Conservation (phyloP, 306 rosid genomes). For the Citrullus colocynthis region DNA sequence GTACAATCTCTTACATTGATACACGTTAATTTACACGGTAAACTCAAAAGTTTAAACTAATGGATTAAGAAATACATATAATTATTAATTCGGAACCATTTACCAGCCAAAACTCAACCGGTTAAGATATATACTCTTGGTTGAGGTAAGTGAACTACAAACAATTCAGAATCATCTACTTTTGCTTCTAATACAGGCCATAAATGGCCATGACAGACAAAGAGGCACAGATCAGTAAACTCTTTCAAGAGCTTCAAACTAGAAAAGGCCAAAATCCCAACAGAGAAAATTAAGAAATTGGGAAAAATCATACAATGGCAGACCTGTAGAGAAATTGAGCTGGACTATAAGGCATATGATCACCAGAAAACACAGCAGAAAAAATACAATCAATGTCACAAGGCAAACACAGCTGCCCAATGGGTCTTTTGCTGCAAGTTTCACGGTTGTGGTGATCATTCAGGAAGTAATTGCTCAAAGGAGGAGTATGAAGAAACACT, state of each 20-base stretch:
- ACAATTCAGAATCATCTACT: neutral
- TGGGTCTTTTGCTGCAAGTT: conserved; percentile 36
- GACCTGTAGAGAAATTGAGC: conserved; percentile 43
- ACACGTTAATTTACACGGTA: neutral
- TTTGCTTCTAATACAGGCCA: neutral
- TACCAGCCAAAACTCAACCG: neutral
- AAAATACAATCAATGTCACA: conserved; percentile 27
- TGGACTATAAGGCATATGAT: conserved; percentile 31
- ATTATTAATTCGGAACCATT: neutral
- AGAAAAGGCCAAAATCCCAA: conserved; percentile 7
- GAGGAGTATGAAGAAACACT: conserved; percentile 67
- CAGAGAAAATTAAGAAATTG: neutral
- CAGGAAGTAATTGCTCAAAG: conserved; percentile 62
- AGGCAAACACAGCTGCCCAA: conserved; percentile 25
- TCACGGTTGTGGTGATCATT: conserved; percentile 50
- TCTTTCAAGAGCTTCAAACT: conserved; percentile 12
- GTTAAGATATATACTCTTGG: neutral
- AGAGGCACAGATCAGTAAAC: neutral
- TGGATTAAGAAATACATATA: neutral
- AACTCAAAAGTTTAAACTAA: neutral
- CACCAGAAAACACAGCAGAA: conserved; percentile 26
- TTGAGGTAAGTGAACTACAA: neutral
- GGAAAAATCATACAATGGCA: conserved; percentile 16
- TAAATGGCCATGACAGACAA: neutral
- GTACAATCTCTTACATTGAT: neutral